Conservation (phyloP, 768 basidiomycete species). For the Strobilomyces echinocephalus region DNA sequence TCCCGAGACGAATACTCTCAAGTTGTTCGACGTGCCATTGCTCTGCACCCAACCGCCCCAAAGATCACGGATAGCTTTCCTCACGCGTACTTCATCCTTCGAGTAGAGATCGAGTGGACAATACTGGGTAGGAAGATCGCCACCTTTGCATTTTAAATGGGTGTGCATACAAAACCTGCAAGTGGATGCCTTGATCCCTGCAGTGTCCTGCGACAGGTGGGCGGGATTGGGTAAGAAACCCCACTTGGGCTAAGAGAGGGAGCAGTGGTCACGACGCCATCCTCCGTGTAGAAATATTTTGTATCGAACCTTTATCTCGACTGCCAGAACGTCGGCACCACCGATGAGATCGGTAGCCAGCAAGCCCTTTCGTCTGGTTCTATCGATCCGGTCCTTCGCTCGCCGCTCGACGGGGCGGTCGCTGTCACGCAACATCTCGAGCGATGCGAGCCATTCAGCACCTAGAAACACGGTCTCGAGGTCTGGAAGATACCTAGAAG, state of each 20-base stretch:
- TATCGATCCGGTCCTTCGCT: constrained; percentile 55
- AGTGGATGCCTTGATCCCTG: constrained; percentile 56
- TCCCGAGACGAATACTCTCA: constrained; percentile 74
- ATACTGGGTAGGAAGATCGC: constrained; percentile 43
- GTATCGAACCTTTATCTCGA: constrained; percentile 83
- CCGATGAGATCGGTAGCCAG: constrained; percentile 80
- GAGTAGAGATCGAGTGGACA: constrained; percentile 94
- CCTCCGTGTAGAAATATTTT: neutral
- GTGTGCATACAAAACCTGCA: constrained; percentile 94
- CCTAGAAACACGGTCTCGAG: constrained; percentile 46
- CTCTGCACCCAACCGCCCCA: constrained; percentile 70
- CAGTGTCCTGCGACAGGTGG: constrained; percentile 58
- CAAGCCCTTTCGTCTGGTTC: constrained; percentile 49
- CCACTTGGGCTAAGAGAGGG: constrained; percentile 82
- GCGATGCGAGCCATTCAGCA: constrained; percentile 52
- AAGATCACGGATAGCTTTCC: constrained; percentile 60
- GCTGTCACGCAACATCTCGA: constrained; percentile 44
- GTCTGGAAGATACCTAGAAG: constrained; percentile 52
- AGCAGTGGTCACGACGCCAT: neutral
- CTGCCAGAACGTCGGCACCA: constrained; percentile 50
- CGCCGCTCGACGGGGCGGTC: constrained; percentile 56
- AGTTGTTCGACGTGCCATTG: constrained; percentile 69
- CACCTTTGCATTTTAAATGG: constrained; percentile 40
- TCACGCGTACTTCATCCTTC: constrained; percentile 52
- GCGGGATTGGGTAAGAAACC: constrained; percentile 71